Conservation (phyloP, 768 basidiomycete species). For the Mycena capillaripes region DNA sequence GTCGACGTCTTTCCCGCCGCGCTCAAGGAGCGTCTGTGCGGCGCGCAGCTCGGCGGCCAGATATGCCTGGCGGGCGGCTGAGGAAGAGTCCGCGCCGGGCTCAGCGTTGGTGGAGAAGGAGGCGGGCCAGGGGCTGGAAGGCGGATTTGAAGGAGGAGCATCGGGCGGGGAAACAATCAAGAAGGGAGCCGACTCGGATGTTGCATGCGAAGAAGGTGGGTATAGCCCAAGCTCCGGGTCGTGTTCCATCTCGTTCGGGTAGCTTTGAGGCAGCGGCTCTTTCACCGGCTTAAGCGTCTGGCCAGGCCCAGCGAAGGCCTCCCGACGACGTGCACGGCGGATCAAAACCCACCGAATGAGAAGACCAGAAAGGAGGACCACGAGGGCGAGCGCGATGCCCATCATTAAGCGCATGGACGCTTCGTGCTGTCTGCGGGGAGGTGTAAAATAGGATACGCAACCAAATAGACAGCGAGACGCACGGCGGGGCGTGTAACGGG, state of each 20-base stretch:
- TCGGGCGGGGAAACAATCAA: not conserved
- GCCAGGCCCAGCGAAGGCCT: not conserved
- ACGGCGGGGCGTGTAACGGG: too few relatives aligned
- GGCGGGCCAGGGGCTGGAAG: not conserved
- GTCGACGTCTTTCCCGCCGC: not conserved
- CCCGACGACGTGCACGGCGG: not conserved
- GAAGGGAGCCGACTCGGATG: too few relatives aligned
- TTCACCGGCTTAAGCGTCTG: not conserved
- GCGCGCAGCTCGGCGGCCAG: constrained; percentile 31
- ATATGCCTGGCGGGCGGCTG: constrained; percentile 32
- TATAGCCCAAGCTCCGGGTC: constrained; percentile 20
- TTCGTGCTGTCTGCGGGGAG: too few relatives aligned
- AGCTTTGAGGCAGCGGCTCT: too few relatives aligned
- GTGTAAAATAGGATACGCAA: too few relatives aligned
- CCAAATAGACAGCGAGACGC: too few relatives aligned
- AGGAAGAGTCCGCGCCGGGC: constrained; percentile 13
- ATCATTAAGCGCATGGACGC: too few relatives aligned
- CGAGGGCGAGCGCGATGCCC: not conserved
- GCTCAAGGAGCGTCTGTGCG: constrained; percentile 22
- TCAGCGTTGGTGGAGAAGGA: constrained; percentile 3
- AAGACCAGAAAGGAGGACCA: not conserved
- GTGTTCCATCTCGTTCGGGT: not conserved
- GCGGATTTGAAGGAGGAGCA: not conserved
- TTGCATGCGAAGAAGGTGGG: too few relatives aligned
- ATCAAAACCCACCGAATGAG: not conserved